Evolutionary conservation across 202 grass and related monocot genomes (phyloP), one percentile per base, ranked within the genome.

Genomic region (Alloteropsis angusta): DNA sequence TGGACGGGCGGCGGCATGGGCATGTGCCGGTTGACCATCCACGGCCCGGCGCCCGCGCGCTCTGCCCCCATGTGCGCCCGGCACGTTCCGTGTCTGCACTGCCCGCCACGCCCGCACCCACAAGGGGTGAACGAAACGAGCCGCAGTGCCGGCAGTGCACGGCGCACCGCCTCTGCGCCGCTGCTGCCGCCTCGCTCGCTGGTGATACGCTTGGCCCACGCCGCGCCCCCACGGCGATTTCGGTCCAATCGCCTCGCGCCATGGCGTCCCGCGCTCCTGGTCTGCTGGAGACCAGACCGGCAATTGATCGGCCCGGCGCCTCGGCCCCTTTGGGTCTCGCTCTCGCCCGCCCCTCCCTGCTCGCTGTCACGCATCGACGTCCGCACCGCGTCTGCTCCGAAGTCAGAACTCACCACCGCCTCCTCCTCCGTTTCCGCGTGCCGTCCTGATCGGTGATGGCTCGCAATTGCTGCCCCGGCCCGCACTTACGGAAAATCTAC

Each of bases 1-100:
- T 10, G 23, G 14, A 50, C 7, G 53, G 73, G 6, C 74, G 42
- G 9, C 17, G 18, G 43, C 71, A 3, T n/a, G 19, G 42, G 71
- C 84, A 70, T 76, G 84, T 81, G 84, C 78, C 53, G 63, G 62
- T 63, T 72, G 79, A 63, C 79, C 66, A 39, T 38, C 18, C 43
- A 48, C 41, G 68, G 68, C 69, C 11, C 16, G 47, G 18, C 45
- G 39, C 50, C 60, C 45, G 37, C 46, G 37, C 46, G 28, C 28
- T 30, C 7, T 5, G 2, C 11, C 38, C 72, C 78, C 85, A 87
- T 87, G 85, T 87, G 79, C 79, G 72, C 73, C 15, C 65, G 49
- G 3, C 73, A 63, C 14, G 66, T 74, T 34, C 44, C 10, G 61
- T 60, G 84, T 60, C 55, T 58, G 55, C 4, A 14, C 55, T 26